These are phyloP conservation scores for Phaeosphaeria sp. DNA, from an alignment of 2,329 filamentous ascomycete genomes.

Conservation along the genomic window DNA sequence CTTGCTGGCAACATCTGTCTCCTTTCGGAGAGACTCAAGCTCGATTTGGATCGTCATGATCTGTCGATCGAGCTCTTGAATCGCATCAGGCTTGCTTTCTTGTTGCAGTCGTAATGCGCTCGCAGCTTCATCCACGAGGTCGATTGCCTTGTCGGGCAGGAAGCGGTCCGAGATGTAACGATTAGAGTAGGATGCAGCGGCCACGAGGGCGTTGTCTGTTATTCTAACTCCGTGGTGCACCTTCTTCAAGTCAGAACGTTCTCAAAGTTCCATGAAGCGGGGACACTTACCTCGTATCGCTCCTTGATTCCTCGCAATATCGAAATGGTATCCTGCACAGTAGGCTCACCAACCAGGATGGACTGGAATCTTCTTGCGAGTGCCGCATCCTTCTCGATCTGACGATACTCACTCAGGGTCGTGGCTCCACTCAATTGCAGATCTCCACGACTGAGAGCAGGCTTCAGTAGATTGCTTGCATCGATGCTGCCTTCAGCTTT, in stretches of 20 bases:
- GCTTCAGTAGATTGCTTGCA: slow-evolving; percentile 92
- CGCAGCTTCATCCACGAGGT: slow-evolving; percentile 94
- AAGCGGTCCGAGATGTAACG: slow-evolving; percentile 97
- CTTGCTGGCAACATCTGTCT: slow-evolving; percentile 86
- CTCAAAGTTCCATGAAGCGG: too few relatives aligned
- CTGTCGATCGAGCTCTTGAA: slow-evolving; percentile 88
- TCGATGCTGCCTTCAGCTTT: slow-evolving; percentile 97
- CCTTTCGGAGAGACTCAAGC: slow-evolving; percentile 90
- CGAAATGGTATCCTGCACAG: slow-evolving; percentile 90
- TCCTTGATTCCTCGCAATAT: slow-evolving; percentile 97
- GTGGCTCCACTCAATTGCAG: slow-evolving; percentile 96
- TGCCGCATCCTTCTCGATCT: slow-evolving; percentile 95
- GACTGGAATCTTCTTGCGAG: slow-evolving; percentile 92
- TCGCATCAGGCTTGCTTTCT: slow-evolving; percentile 95
- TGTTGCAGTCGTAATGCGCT: slow-evolving; percentile 90
- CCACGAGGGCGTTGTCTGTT: slow-evolving; percentile 88
- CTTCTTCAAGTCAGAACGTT: slow-evolving; percentile 47
- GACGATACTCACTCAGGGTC: slow-evolving; percentile 87
- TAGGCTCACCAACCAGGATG: slow-evolving; percentile 90
- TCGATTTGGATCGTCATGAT: slow-evolving; percentile 99
- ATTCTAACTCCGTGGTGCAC: slow-evolving; percentile 97
- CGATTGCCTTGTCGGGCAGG: slow-evolving; percentile 95
- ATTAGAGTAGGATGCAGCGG: slow-evolving; percentile 90
- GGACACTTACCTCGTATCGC: slow-evolving; percentile 70
- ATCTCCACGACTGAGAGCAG: slow-evolving; percentile 88